Base-by-base conservation (phyloP, 2,329 filamentous ascomycete species). In the Ampelomyces quisqualis region DNA sequence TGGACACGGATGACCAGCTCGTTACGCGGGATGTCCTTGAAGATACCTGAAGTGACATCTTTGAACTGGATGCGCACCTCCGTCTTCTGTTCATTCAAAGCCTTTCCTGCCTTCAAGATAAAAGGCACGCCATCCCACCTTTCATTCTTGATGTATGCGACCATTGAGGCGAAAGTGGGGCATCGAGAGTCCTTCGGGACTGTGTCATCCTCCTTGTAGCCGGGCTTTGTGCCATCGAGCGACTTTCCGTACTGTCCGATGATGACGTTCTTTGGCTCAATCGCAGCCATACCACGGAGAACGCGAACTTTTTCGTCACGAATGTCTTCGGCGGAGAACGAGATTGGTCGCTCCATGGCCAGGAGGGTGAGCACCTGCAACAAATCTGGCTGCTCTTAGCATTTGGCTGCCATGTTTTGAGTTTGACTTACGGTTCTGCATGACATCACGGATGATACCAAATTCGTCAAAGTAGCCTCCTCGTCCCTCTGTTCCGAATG, bases 381-480 rank as follows among this genome's bases (percentile, higher is more conserved):
- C 63, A 98, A 76, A 74, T 98, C 77, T 80, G 38, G 23, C n/a
- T 17, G 15, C 34, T 14, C 34, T 64, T 46, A 55, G 65, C 42
- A 4, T 22, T 14, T 14, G n/a, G 4, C 14, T 10, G 3, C 33
- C 6, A 22, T 13, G 11, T n/a, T 14, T n/a, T 11, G 18, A 31
- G 11, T 3, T 11, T 19, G 22, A 71, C 77, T 57, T 60, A 79
- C 77, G 93, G 79, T 98, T 98, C 76, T 98, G 93, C 93, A 98
- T 97, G 57, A 98, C 93, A 77, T 98, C 94, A 68, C 94, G 90
- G 64, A 98, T 90, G 71, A 98, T 98, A 65, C 93, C 94, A 62
- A 98, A 98, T 75, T 98, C 93, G 67, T 98, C 94, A 68, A 98
- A 98, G 77, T 98, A 98, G 41, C 93, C 93, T 52, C 94, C 93